Base-by-base conservation (phyloP, 2,329 filamentous ascomycete genomes). In the Fonsecaea pugnacius region DNA sequence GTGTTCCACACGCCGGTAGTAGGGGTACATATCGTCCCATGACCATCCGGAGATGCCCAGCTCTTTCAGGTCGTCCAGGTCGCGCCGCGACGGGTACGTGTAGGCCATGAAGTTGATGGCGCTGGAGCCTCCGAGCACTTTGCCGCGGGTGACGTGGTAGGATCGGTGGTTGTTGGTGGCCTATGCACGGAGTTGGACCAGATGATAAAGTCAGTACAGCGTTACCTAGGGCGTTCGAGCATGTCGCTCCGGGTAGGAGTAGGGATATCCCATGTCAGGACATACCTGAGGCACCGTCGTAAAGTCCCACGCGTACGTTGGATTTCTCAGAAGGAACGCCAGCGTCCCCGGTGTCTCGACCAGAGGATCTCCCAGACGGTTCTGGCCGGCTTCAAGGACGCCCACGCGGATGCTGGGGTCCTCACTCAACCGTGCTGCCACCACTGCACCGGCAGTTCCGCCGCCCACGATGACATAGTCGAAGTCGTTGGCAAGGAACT, bases 321-420 rank as follows among this genome's bases (percentile, higher is more conserved):
- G 36, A 33, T 60, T 63, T 14, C 32, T 9, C 21, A 36, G 27
- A 3, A 63, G 60, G 6, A 53, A 53, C 18, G 59, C 40, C 16
- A 50, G 58, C 2, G 51, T 33, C 14, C 50, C 52, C 21, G 72
- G 71, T 5, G 70, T 68, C 8, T 70, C 70, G 36, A 75, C 70
- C 1, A 62, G 51, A 6, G 65, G 64, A 7, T 73, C 73, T 9
- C 71, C 72, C 8, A 72, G 56, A 4, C 68, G 67, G 4, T 70
- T 70, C 10, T 67, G 64, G 24, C 80, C 80, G 27, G 79, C 80
- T 70, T 82, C 80, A 24, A 82, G 70, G 0, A 82, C 77, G 14
- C 76, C 77, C 18, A 85, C 75, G 5, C 72, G 70, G 62, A 80
- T 60, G 33, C 73, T 60, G n/a, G 65, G 59, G 48, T 75, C 61